Evolutionary conservation across 768 basidiomycete genomes (phyloP), one percentile per base, ranked within the genome.

Genomic region (Lentinula aciculospora): DNA sequence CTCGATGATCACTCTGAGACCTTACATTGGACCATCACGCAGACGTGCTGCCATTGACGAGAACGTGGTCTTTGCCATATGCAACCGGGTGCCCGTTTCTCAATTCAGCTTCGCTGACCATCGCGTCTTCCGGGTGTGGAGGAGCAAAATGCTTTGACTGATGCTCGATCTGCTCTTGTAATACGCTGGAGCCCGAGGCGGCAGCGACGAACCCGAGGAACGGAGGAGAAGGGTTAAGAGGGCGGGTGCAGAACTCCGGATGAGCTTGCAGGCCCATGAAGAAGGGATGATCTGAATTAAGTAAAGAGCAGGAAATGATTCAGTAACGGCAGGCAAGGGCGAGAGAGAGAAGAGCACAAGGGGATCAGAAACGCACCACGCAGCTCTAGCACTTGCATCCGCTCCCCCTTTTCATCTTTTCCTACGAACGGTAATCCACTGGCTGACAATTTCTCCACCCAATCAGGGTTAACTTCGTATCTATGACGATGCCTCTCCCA

Each of bases 401-500:
- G 80, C 76, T 98, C 94, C 13, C 95, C 93, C 64, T 86, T 85
- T 74, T 97, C 96, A 71, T 98, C 96, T 74, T 89, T 94, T 6
- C 97, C 97, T 23, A 83, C 76, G 67, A 90, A 90, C 2, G 78
- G 59, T 58, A 81, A 64, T 34, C 94, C 95, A 53, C 85, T 86
- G 40, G 74, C 67, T 23, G 28, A 63, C 36, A 98, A 74, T 60
- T 75, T 73, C 42, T 88, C 78, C 21, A 98, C 91, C 63, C 89
- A 89, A 56, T 79, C 76, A 5, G 97, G 97, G 75, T 96, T 96
- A 61, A 98, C 92, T 73, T 98, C 97, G 70, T 98, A 90, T 59
- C 96, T 81, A 73, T 98, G 97, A 45, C 96, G 82, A 70, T 98
- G 97, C 48, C 97, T 78, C 75, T 99, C 97, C 95, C 95, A 98